Evolutionary conservation across 2,329 filamentous ascomycete genomes (phyloP).

Genomic region (Sclerotinia minor): DNA sequence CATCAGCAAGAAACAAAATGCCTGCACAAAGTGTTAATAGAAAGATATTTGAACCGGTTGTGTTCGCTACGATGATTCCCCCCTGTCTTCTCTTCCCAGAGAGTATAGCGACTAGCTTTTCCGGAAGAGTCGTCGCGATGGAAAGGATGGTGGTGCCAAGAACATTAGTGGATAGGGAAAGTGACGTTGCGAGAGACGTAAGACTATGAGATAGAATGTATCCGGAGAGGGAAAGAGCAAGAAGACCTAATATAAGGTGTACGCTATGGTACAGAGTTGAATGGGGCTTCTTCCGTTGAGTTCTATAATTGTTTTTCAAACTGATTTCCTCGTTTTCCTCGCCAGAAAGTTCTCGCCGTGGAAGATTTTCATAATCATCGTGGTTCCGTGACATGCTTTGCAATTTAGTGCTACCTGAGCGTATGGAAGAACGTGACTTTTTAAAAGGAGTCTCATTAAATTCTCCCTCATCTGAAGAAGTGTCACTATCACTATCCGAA

Average conservation of each 20-base stretch:
- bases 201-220: conserved; percentile 52
- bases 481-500: conserved; percentile 43
- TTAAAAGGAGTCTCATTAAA: not conserved
- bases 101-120: conserved; percentile 53
- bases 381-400: not conserved
- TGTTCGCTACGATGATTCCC: conserved; percentile 54
- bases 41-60: conserved; percentile 57
- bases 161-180: conserved; percentile 49
- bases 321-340: not conserved
- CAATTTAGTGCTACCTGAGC: not conserved
- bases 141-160: conserved; percentile 51
- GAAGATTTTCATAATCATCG: not conserved
- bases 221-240: conserved; percentile 48
- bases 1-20: conserved; percentile 42
- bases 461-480: conserved; percentile 29
- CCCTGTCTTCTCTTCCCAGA: conserved; percentile 49
- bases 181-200: conserved; percentile 44
- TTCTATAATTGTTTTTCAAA: not conserved
- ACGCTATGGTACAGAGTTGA: conserved; percentile 44
- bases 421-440: not conserved
- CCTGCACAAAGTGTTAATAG: conserved; percentile 53
- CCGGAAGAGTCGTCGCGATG: conserved; percentile 55
- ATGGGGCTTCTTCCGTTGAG: conserved; percentile 21
- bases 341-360: not conserved
- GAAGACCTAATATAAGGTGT: conserved; percentile 48